phyloP scores from a whole-genome alignment of 345 rosid species.

The Rhizophora mangle region DNA sequence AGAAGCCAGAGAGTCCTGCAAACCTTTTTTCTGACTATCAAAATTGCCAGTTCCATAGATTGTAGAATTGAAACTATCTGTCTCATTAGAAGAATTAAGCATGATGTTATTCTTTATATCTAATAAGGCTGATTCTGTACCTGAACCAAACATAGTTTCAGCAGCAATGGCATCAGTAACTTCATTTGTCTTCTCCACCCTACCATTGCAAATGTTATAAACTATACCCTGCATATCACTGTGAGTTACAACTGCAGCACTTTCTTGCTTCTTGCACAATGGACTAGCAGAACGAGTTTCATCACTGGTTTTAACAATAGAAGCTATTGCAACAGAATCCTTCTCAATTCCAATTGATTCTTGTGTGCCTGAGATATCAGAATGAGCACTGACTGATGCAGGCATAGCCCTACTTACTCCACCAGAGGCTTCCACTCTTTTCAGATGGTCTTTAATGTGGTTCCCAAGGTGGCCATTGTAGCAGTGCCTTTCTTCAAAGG shows the following conservation, averaged over 20 bases:
- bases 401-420: constrained; percentile 16
- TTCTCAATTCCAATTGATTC: constrained; percentile 5
- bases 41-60: background rate
- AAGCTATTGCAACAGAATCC: constrained; percentile 14
- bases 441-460: constrained; percentile 42
- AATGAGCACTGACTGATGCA: constrained; percentile 9
- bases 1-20: constrained; percentile 10
- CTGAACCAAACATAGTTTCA: constrained; percentile 17
- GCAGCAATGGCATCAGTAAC: constrained; percentile 6
- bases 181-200: constrained; percentile 18
- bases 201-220: constrained; percentile 12
- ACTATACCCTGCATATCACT: constrained; percentile 18
- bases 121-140: constrained; percentile 14
- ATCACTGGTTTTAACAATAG: constrained; percentile 4
- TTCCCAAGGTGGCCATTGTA: constrained; percentile 43
- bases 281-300: constrained; percentile 7
- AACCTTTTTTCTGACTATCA: constrained; percentile 8
- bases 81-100: constrained; percentile 17
- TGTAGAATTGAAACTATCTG: constrained; percentile 6
- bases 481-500: constrained; percentile 40
- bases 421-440: constrained; percentile 35
- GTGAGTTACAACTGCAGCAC: constrained; percentile 1
- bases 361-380: background rate
- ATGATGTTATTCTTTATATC: constrained; percentile 5
- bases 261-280: constrained; percentile 7